Evolutionary conservation across 2,329 filamentous ascomycete species (phyloP), one percentile per base, ranked within the genome.

Genomic region (Dactylellina haptotyla): DNA sequence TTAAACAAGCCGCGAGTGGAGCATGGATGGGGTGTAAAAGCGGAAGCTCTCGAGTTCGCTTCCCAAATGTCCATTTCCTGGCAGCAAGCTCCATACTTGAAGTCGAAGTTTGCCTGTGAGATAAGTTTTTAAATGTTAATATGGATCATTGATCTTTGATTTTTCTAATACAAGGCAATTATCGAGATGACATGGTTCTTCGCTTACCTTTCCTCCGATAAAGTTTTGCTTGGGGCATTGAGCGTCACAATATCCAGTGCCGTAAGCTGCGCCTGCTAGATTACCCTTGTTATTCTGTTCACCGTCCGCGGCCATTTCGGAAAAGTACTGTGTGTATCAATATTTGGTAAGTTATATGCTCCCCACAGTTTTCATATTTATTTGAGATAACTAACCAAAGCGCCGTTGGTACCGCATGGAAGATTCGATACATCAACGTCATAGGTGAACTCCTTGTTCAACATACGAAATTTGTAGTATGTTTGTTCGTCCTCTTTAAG

Each of bases 1-100:
- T 84, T 83, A 62, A 80, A 79, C 76, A 86, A 84, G 48, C 83
- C 84, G 51, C 82, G 80, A 69, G 79, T 82, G 64, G 81, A 82
- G 83, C 88, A 90, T 46, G 87, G 84, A 80, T 90, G 88, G 14
- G 89, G 87, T 4, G 88, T 90, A 78, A 84, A 84, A 56, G 88
- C 89, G 10, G 84, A 85, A n/a, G 87, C 85, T 78, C 88, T 84
- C 23, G 80, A 81, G 79, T 86, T 86, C 51, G 84, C 84, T 65
- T 86, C 84, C 83, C 84, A 86, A 75, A 86, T 85, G 66, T 86
- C 85, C 78, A 86, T 83, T 77, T 86, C 84, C 75, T 84, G 84
- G 76, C 85, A 86, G 82, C 85, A 86, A 1, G 82, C 78, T 26
- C 84, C 83, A 20, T 81, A 78, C 28, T 79, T 80, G 48, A 83